phyloP scores from a whole-genome alignment of 1,284 basidiomycete genomes.

The Meripilus lineatus region DNA sequence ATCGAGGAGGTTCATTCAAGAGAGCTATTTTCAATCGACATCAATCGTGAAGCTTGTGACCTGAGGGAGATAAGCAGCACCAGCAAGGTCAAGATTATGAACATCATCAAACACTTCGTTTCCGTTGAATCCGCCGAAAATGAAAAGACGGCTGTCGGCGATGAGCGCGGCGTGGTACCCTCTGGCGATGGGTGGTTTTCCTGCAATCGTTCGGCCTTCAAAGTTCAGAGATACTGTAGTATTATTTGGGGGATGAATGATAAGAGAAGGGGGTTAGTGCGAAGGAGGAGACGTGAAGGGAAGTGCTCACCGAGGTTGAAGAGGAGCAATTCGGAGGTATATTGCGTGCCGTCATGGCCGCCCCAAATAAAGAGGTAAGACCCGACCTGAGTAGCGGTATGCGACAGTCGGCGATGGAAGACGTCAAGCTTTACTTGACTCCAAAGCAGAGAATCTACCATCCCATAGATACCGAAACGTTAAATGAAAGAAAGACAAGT shows the following conservation, averaged over 20 bases:
- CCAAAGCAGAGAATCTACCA: slow-evolving; percentile 68
- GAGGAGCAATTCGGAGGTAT: slow-evolving; percentile 75
- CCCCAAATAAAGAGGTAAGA: slow-evolving; percentile 89
- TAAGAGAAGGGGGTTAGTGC: background rate
- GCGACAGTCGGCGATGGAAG: slow-evolving; percentile 72
- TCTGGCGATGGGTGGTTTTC: slow-evolving; percentile 67
- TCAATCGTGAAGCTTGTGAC: slow-evolving; percentile 75
- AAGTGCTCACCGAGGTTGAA: slow-evolving; percentile 73
- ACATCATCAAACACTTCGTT: slow-evolving; percentile 81
- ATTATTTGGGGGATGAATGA: slow-evolving; percentile 28
- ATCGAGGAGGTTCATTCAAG: too few species aligned
- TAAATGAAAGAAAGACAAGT: background rate
- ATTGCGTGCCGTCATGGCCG: slow-evolving; percentile 80
- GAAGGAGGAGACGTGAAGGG: background rate
- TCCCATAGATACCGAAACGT: slow-evolving; percentile 3
- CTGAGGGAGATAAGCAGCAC: slow-evolving; percentile 88
- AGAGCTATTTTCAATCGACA: slow-evolving; percentile 26
- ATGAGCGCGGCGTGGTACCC: slow-evolving; percentile 83
- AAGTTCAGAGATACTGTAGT: slow-evolving; percentile 58
- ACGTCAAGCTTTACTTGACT: slow-evolving; percentile 52
- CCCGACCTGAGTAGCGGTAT: slow-evolving; percentile 89
- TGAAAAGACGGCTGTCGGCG: slow-evolving; percentile 79
- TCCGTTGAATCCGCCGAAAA: slow-evolving; percentile 89
- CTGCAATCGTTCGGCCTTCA: slow-evolving; percentile 57
- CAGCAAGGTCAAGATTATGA: slow-evolving; percentile 80